A percentile compares a stretch with the other conserved stretches of the same genome.
phyloP scores from a whole-genome alignment of 2,329 filamentous ascomycete species.

The Colletotrichum tropicale region DNA sequence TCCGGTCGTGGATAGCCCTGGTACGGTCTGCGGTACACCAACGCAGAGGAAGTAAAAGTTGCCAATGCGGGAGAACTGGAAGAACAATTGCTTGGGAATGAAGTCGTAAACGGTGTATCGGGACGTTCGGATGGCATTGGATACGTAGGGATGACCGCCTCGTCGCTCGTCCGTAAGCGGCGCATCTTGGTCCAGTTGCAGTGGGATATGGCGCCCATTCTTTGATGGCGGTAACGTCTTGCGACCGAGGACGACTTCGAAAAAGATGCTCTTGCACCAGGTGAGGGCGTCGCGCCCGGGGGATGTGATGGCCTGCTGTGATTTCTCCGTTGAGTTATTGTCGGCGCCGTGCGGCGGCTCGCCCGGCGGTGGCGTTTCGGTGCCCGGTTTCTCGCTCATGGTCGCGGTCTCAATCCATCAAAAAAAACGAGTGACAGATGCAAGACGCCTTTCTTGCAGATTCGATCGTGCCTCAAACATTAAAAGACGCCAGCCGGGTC shows the following conservation, averaged over 20 bases:
- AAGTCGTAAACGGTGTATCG: conserved; percentile 87
- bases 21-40: conserved; percentile 81
- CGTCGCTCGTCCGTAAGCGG: conserved; percentile 55
- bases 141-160: conserved; percentile 50
- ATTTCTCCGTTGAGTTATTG: neutral
- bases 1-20: conserved; percentile 77
- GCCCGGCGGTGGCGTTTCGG: neutral
- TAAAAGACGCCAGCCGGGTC: neutral
- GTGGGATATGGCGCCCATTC: conserved; percentile 64
- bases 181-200: conserved; percentile 40
- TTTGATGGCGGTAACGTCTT: conserved; percentile 73
- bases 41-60: conserved; percentile 90
- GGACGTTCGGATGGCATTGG: conserved; percentile 77
- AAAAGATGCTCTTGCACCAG: conserved; percentile 37
- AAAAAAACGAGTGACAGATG: neutral
- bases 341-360: neutral
- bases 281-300: neutral
- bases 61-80: conserved; percentile 84
- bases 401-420: neutral
- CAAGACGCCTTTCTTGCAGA: neutral
- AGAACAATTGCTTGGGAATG: conserved; percentile 81
- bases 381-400: neutral
- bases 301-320: neutral
- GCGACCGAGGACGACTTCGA: conserved; percentile 62
- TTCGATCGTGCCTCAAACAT: neutral